A percentile compares a stretch with the other conserved stretches of the same genome.
phyloP scores from a whole-genome alignment of 2,329 filamentous ascomycete genomes.

The Pseudogymnoascus sp. region DNA sequence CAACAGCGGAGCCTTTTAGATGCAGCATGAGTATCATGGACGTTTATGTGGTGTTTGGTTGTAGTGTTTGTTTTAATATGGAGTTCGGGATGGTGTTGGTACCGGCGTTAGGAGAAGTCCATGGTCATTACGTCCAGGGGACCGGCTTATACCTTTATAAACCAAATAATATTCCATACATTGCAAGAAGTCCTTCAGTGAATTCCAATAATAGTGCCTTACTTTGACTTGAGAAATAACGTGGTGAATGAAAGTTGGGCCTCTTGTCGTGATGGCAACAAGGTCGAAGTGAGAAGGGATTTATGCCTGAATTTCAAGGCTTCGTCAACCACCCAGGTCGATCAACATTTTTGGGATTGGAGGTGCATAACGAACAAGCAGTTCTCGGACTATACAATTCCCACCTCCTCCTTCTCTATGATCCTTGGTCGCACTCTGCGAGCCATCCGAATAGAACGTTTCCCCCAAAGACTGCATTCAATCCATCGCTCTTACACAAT shows the following conservation, averaged over 20 bases:
- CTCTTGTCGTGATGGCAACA: background rate
- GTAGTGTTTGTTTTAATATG: slow-evolving; percentile 1
- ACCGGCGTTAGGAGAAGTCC: background rate
- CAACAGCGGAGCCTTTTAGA: slow-evolving; percentile 24
- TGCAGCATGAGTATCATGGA: background rate
- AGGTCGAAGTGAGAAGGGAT: background rate
- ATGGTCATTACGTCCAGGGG: background rate
- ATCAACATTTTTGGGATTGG: background rate
- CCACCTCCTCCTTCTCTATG: slow-evolving; percentile 17
- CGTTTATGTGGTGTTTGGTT: background rate
- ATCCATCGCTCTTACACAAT: slow-evolving; percentile 21
- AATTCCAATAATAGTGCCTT: background rate
- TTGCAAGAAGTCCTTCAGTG: background rate
- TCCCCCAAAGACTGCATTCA: slow-evolving; percentile 12
- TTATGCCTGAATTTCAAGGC: background rate
- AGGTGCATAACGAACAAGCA: background rate
- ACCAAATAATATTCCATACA: background rate
- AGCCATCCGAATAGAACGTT: slow-evolving; percentile 18
- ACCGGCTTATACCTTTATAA: background rate
- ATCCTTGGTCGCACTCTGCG: slow-evolving; percentile 16
- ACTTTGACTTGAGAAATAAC: background rate
- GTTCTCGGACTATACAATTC: background rate
- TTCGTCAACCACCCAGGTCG: background rate
- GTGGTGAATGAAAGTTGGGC: background rate
- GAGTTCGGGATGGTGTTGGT: background rate